Evolutionary conservation across 345 rosid species (phyloP), one percentile per base, ranked within the genome.

Genomic region (Excoecaria agallocha): DNA sequence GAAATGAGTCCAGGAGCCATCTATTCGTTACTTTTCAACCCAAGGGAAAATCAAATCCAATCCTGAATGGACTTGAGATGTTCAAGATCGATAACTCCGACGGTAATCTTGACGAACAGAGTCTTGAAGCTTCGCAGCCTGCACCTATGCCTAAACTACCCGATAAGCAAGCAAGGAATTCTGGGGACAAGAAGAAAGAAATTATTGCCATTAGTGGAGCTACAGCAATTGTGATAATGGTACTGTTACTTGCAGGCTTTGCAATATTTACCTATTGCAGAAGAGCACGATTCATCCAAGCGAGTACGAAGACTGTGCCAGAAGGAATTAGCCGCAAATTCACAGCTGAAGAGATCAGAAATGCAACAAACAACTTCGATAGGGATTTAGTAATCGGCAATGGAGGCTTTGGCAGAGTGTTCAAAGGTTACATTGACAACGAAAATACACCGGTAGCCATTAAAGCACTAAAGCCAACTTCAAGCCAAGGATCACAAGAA

Each of bases 371-470:
- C 64, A 39, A 73, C 63, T 84, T 84, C 43, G 78, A 81, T 8
- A 60, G 73, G 19, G 68, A 6, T 25, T 24, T 51, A 11, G 57
- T 84, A 8, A 54, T 84, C 17, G 87, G 87, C 3, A 24, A 61
- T 3, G 87, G 84, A 0, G 87, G 87, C 6, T 84, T 84, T 55
- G 83, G 84, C 30, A 22, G 70, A 15, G 87, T 84, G 37, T 67
- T 48, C 56, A 67, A 67, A 48, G 70, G 70, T 22, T 25, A 67
- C 20, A 24, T 67, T 15, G 70, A 19, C 38, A 12, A 6, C 7
- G 70, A 22, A 67, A 67, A 67, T 3, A 68, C 20, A 68, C 58
- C 59, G 16, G 71, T 68, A 30, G 58, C 71, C 12, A 25, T 68
- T 16, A 68, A 84, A 54, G 79, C 83, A 3, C 75, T 71, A 5